Evolutionary conservation across 1,139 yeast species (phyloP), one percentile per base, ranked within the genome.

Genomic region (Kurtzmaniella quercitrusa): DNA sequence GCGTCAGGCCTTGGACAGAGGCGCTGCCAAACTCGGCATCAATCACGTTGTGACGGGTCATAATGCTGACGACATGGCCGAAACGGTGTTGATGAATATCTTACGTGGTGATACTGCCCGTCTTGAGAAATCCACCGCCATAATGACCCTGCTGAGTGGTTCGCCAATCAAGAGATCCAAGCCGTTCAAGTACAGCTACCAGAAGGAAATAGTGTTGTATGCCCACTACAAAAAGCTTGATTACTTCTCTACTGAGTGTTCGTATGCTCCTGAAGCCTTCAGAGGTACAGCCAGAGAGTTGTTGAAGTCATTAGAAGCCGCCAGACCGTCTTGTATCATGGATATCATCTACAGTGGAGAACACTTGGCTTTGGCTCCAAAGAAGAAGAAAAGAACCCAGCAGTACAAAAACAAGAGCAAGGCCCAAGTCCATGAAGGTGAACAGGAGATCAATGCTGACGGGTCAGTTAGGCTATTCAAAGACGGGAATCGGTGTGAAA

Each of bases 51-150:
- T 94, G 2, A 94, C 99, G 0, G 99, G 99, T 2, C 99, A 94
- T 64, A 94, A 94, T 62, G 99, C 99, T 0, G 99, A 94, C 61
- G 99, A 94, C 64, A 86, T 94, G 87, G 99, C 99, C 0, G 99
- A 94, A 60, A 94, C 99, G 0, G 96, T 94, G 3, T 65, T 94
- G 47, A 91, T 94, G 98, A 94, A 94, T 62, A 65, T 93, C 38
- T 67, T 94, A 24, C 75, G 99, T 53, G 99, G 99, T n/a, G 99
- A 94, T 58, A 85, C 90, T 6, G 95, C 96, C 19, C 74, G 99
- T 50, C 68, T 94, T 45, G 98, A 89, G 56, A 82, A 85, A 50
- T 89, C 97, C n/a, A 88, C 96, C 12, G 78, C 86, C 36, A 89
- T 94, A 37, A 75, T 91, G 50, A 94, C 99, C 0, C 83, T 82